Conservation (phyloP, 2,329 filamentous ascomycete species). For the Talaromyces sp. region DNA sequence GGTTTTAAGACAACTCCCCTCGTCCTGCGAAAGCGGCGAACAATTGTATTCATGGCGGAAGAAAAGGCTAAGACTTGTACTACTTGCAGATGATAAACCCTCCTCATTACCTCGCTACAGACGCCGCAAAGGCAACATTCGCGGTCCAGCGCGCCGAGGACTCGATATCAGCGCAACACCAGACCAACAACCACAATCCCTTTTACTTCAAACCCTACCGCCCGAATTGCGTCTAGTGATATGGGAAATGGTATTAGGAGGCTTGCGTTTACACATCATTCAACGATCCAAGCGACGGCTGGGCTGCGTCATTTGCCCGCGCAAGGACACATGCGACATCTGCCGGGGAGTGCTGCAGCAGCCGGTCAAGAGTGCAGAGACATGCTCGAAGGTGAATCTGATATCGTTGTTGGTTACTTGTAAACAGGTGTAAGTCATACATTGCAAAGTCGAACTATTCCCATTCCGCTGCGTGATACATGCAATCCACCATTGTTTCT, state of each 20-base stretch:
- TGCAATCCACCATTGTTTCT: neutral
- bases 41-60: neutral
- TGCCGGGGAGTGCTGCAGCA: slow-evolving; percentile 32
- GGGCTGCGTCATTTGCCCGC: slow-evolving; percentile 33
- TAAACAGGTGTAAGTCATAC: slow-evolving; percentile 32
- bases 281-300: slow-evolving; percentile 32
- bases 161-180: slow-evolving; percentile 20
- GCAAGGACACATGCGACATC: slow-evolving; percentile 31
- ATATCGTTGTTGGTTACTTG: slow-evolving; percentile 32
- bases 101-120: slow-evolving; percentile 19
- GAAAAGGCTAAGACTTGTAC: neutral
- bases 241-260: slow-evolving; percentile 30
- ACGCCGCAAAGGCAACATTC: slow-evolving; percentile 17
- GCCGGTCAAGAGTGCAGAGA: slow-evolving; percentile 25
- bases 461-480: neutral
- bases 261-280: slow-evolving; percentile 33
- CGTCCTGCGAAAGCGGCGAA: neutral
- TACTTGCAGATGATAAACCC: slow-evolving; percentile 19
- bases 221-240: slow-evolving; percentile 37
- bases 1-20: neutral
- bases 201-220: slow-evolving; percentile 32
- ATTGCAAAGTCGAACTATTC: neutral
- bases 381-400: slow-evolving; percentile 20
- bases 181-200: slow-evolving; percentile 26
- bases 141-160: slow-evolving; percentile 16